Percentiles rank a stretch among this genome's conserved stretches.
Conservation (phyloP, 1,139 yeast genomes). For the Sugiyamaella japonica region DNA sequence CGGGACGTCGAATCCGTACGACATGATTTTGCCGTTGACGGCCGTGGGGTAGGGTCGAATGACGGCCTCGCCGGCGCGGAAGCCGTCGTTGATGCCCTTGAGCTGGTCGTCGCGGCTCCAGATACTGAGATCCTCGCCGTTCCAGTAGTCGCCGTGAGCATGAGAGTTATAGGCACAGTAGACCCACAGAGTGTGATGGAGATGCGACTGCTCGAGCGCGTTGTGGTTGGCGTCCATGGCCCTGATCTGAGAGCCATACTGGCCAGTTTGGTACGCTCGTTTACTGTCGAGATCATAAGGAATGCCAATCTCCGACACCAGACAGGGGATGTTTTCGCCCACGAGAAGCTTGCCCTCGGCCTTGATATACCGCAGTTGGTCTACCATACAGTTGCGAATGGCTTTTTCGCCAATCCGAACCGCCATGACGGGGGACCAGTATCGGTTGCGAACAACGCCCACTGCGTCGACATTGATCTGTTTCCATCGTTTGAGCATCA, state of each 20-base stretch:
- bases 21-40: constrained; percentile 35
- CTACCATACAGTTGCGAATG: constrained; percentile 67
- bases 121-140: constrained; percentile 87
- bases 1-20: constrained; percentile 36
- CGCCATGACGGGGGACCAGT: constrained; percentile 73
- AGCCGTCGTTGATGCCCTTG: constrained; percentile 13
- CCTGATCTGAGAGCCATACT: constrained; percentile 67
- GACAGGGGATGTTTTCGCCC: constrained; percentile 45
- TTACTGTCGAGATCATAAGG: constrained; percentile 92
- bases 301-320: constrained; percentile 95
- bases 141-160: constrained; percentile 88
- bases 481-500: constrained; percentile 82
- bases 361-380: constrained; percentile 64
- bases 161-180: constrained; percentile 73
- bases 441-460: constrained; percentile 82
- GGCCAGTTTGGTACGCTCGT: constrained; percentile 62
- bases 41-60: constrained; percentile 41
- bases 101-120: constrained; percentile 67
- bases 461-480: constrained; percentile 74
- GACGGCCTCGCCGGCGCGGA: constrained; percentile 41
- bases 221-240: constrained; percentile 81
- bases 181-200: constrained; percentile 84
- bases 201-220: constrained; percentile 71
- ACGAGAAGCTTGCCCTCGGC: constrained; percentile 52
- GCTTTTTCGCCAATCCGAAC: constrained; percentile 76